A percentile compares a stretch with the other conserved stretches of the same genome.
phyloP scores from a whole-genome alignment of 108 stramenopile genomes.

The Aurantiochytrium sp. region DNA sequence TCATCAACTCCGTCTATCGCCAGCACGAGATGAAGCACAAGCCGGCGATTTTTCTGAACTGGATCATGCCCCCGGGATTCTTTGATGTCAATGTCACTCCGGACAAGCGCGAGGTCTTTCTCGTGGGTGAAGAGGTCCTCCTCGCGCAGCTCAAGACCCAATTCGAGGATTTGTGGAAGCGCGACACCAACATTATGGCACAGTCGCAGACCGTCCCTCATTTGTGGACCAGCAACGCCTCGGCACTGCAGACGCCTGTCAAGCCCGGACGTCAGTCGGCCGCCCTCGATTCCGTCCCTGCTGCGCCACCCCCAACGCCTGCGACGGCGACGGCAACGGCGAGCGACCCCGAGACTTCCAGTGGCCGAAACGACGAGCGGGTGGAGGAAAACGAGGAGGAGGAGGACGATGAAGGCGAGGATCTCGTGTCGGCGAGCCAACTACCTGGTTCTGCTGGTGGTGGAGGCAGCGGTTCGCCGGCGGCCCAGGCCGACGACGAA shows the following conservation, averaged over 20 bases:
- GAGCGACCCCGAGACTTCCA: no score
- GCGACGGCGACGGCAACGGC: no score
- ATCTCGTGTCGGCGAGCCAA: neutral
- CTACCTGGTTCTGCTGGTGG: neutral
- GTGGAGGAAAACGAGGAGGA: constrained; percentile 33
- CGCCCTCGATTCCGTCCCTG: no score
- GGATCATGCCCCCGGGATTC: constrained; percentile 68
- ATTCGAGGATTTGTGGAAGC: constrained; percentile 45
- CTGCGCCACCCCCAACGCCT: no score
- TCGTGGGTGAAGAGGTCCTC: constrained; percentile 68
- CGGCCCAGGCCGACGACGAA: neutral
- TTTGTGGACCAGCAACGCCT: neutral
- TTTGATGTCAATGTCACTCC: constrained; percentile 94
- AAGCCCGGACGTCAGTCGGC: no score
- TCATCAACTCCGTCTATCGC: constrained; percentile 73
- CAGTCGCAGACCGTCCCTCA: constrained; percentile 33
- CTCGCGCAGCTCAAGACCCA: constrained; percentile 34
- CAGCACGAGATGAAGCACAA: constrained; percentile 73
- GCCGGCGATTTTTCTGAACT: constrained; percentile 77
- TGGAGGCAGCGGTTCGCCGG: neutral
- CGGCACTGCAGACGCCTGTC: no score
- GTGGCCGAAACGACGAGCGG: no score
- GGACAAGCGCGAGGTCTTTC: constrained; percentile 87
- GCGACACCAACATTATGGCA: constrained; percentile 38
- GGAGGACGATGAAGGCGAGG: neutral